A percentile compares a stretch with the other conserved stretches of the same genome.
Evolutionary conservation across 495 filamentous ascomycete species (phyloP).

Genomic region (Daldinia childiae): DNA sequence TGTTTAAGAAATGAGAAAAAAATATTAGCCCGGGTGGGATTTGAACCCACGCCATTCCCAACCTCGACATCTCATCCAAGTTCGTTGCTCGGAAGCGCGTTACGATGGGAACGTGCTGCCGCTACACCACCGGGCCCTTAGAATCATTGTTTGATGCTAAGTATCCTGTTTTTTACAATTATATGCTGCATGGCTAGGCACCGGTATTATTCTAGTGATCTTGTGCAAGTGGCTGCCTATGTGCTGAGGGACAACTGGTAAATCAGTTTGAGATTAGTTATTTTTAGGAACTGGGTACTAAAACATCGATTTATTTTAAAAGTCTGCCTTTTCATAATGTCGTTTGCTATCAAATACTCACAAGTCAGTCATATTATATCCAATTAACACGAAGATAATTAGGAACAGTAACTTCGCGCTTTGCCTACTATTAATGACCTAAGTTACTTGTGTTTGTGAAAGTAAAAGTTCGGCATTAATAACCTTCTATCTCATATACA

Average conservation of each 20-base stretch:
- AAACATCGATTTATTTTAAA: too few species aligned
- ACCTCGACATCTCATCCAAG: background rate
- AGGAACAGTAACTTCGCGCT: too few species aligned
- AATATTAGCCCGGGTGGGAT: background rate
- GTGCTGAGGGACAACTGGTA: background rate
- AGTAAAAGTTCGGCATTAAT: background rate
- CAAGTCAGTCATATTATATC: too few species aligned
- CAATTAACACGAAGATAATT: too few species aligned
- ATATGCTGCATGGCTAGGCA: background rate
- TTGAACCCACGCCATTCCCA: background rate
- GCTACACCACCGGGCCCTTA: background rate
- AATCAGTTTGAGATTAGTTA: background rate
- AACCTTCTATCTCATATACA: background rate
- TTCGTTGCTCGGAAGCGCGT: background rate
- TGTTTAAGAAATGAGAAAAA: background rate
- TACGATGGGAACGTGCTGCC: background rate
- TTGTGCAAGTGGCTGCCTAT: background rate
- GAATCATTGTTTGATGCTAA: background rate
- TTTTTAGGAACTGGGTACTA: background rate
- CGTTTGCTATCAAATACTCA: too few species aligned
- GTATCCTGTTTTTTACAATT: background rate
- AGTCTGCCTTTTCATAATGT: too few species aligned
- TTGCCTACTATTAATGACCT: too few species aligned
- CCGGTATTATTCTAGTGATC: background rate
- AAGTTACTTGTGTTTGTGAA: too few species aligned